Base-by-base conservation (phyloP, 805 yeast genomes). In the Candida maesae region DNA sequence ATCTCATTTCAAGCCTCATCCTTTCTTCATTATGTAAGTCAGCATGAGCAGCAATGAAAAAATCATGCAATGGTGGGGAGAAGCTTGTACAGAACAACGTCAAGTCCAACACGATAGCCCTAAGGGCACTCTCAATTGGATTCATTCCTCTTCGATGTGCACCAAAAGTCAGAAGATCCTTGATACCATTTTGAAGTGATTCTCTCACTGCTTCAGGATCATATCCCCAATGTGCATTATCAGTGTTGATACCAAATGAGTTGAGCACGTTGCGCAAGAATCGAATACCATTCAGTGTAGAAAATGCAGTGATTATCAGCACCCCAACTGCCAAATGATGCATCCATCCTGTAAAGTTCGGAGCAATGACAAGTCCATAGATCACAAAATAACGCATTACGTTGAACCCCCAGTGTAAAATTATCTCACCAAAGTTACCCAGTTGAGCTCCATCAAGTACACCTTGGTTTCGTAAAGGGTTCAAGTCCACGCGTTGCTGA, bases 51-150 rank as follows among this genome's bases (percentile, higher is more conserved):
- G 8, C 34, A 14, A 15, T 18, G 20, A 47, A 45, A 21, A 38
- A 27, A 3, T 32, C 40, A 24, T 51, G 50, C 12, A 47, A 18
- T 2, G 36, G 32, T 8, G 52, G 52, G 2, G 39, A 23, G 24
- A 42, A 11, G 27, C 49, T 43, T 1, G 46, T 40, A 14, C 43
- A 32, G 36, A 45, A 45, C 12, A 49, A 17, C 3, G 36, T n/a
- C 9, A 40, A 2, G 20, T 45, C 45, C 10, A 51, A 35, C 18
- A 31, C 2, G 9, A 39, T 13, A 0, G 29, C 28, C 9, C 39
- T 28, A 2, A 42, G 7, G 4, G 41, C 41, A 17, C 38, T 26
- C 16, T 6, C 32, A n/a, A 13, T 26, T 20, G 10, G 38, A 36
- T 12, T 25, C 28, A 17, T 29, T 14, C 20, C 40, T 15, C 17